Percentiles rank a stretch among this genome's conserved stretches.
phyloP scores from a whole-genome alignment of 2,329 filamentous ascomycete species.

The Penicillium sp. region DNA sequence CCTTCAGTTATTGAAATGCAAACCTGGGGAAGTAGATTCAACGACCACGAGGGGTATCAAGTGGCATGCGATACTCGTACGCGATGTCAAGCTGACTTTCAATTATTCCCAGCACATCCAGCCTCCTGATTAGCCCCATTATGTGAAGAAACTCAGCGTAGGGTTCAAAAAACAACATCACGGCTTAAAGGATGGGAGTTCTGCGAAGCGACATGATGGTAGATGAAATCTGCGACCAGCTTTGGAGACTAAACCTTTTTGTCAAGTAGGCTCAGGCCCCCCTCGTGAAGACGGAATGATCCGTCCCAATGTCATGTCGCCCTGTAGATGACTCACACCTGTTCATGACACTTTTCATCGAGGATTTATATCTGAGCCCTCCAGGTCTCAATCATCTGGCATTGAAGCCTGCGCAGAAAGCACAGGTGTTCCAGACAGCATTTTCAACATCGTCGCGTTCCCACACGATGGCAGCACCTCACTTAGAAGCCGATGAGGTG shows the following conservation, averaged over 20 bases:
- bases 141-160: no score
- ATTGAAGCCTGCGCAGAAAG: background rate
- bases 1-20: background rate
- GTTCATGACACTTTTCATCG: background rate
- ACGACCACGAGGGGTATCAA: no score
- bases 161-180: no score
- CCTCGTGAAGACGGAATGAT: background rate
- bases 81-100: no score
- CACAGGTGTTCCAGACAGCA: background rate
- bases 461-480: constrained; percentile 11
- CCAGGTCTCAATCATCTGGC: background rate
- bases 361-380: no score
- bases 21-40: no score
- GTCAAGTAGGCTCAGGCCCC: background rate
- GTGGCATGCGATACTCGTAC: no score
- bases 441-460: background rate
- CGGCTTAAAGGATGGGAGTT: no score
- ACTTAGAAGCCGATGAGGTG: constrained; percentile 2
- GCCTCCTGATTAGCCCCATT: no score
- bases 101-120: no score
- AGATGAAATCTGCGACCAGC: background rate
- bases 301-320: background rate
- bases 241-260: background rate
- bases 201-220: background rate
- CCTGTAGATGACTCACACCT: background rate